A percentile compares a stretch with the other conserved stretches of the same genome.
Conservation (phyloP, 805 yeast genomes). For the Candida vaughaniae region DNA sequence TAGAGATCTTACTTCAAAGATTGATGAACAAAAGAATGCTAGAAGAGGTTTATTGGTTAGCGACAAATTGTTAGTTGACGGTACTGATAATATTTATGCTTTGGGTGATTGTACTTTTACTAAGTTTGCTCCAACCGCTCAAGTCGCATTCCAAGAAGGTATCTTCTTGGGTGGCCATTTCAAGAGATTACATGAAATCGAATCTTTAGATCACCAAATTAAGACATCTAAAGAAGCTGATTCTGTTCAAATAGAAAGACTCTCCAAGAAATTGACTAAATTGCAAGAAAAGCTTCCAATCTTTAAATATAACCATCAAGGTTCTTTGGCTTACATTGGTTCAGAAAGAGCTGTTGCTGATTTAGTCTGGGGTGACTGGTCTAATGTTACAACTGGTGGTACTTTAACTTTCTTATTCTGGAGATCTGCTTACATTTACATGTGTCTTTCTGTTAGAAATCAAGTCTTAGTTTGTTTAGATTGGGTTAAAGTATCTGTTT, state of each 20-base stretch:
- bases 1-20: constrained; percentile 59
- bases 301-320: constrained; percentile 84
- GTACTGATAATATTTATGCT: constrained; percentile 80
- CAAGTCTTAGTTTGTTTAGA: constrained; percentile 82
- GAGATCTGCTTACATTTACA: constrained; percentile 90
- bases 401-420: constrained; percentile 86
- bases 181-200: constrained; percentile 61
- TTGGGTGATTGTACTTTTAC: constrained; percentile 94
- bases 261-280: constrained; percentile 46
- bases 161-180: constrained; percentile 72
- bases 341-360: constrained; percentile 93
- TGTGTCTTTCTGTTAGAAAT: constrained; percentile 88
- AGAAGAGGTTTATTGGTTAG: constrained; percentile 88
- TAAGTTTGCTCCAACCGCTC: constrained; percentile 93
- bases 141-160: constrained; percentile 96
- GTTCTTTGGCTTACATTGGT: constrained; percentile 93
- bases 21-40: constrained; percentile 78
- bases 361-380: constrained; percentile 74
- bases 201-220: constrained; percentile 50
- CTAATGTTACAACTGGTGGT: constrained; percentile 80
- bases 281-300: constrained; percentile 48
- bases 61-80: constrained; percentile 78
- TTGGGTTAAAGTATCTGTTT: constrained; percentile 83
- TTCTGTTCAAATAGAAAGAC: constrained; percentile 39
- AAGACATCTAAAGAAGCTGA: constrained; percentile 39